Evolutionary conservation across 345 rosid species (phyloP).

Genomic region (Abelmoschus esculentus): DNA sequence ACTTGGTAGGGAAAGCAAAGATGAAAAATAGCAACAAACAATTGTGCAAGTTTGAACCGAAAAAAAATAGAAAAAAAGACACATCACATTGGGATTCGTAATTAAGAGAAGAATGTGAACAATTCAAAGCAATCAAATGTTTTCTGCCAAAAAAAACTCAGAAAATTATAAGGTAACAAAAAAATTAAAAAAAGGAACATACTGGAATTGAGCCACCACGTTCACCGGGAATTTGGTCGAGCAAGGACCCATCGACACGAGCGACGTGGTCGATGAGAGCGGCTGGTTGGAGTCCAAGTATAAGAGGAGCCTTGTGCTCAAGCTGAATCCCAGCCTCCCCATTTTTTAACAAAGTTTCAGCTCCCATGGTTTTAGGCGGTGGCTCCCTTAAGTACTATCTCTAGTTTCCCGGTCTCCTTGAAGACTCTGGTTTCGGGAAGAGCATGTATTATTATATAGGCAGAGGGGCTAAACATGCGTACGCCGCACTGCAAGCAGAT

Average conservation of each 20-base stretch:
- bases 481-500: constrained; percentile 1
- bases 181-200: not conserved
- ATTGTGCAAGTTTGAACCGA: not conserved
- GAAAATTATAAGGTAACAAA: not conserved
- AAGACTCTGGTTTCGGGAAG: not conserved
- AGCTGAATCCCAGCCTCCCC: constrained; percentile 10
- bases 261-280: constrained; percentile 87
- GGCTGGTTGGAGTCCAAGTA: constrained; percentile 85
- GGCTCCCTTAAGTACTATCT: not conserved
- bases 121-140: constrained; percentile 1
- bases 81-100: not conserved
- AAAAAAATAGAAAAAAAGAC: not conserved
- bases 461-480: not conserved
- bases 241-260: constrained; percentile 64
- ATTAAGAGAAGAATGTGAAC: not conserved
- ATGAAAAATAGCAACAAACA: not conserved
- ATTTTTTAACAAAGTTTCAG: constrained; percentile 38
- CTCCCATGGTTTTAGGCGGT: constrained; percentile 47
- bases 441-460: not conserved
- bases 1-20: not conserved
- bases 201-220: constrained; percentile 90
- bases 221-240: constrained; percentile 74
- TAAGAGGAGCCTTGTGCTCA: constrained; percentile 32
- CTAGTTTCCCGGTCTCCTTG: not conserved
- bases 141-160: not conserved